Conservation (phyloP, 768 basidiomycete species). For the Lepiota subincarnata region DNA sequence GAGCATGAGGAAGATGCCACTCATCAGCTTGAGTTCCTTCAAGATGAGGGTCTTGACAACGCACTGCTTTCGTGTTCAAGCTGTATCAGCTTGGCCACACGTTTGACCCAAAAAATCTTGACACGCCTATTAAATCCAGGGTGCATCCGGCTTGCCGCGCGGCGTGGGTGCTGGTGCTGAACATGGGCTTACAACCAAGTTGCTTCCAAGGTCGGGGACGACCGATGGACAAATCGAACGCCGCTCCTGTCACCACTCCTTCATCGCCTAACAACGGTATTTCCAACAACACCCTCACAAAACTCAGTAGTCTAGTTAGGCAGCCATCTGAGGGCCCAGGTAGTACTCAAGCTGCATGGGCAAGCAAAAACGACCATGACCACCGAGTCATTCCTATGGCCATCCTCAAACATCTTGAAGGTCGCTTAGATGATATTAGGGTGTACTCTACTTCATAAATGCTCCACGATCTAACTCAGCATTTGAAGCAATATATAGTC, state of each 20-base stretch:
- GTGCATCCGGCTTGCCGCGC: constrained; percentile 56
- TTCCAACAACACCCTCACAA: constrained; percentile 36
- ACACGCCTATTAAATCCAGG: constrained; percentile 68
- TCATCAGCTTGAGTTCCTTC: constrained; percentile 33
- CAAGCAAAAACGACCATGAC: too few relatives aligned
- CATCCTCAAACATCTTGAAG: too few relatives aligned
- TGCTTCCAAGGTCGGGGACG: constrained; percentile 2
- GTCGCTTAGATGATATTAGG: too few relatives aligned
- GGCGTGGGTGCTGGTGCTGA: constrained; percentile 69
- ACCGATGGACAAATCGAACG: constrained; percentile 6
- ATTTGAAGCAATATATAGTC: too few relatives aligned
- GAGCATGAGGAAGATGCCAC: constrained; percentile 25
- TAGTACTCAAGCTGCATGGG: too few relatives aligned
- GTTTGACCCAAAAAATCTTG: constrained; percentile 84
- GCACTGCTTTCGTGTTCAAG: constrained; percentile 68
- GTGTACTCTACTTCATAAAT: too few relatives aligned
- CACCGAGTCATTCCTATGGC: too few relatives aligned
- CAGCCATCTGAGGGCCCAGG: constrained; percentile 16
- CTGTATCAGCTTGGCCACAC: constrained; percentile 77
- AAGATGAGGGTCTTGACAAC: constrained; percentile 45
- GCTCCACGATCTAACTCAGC: too few relatives aligned
- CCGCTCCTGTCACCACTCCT: background rate
- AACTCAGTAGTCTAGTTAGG: constrained; percentile 29
- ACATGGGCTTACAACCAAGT: constrained; percentile 37
- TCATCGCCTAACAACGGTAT: constrained; percentile 16